A percentile compares a stretch with the other conserved stretches of the same genome.
Evolutionary conservation across 2,329 filamentous ascomycete genomes (phyloP).

Genomic region (Hypoxylon sp.): DNA sequence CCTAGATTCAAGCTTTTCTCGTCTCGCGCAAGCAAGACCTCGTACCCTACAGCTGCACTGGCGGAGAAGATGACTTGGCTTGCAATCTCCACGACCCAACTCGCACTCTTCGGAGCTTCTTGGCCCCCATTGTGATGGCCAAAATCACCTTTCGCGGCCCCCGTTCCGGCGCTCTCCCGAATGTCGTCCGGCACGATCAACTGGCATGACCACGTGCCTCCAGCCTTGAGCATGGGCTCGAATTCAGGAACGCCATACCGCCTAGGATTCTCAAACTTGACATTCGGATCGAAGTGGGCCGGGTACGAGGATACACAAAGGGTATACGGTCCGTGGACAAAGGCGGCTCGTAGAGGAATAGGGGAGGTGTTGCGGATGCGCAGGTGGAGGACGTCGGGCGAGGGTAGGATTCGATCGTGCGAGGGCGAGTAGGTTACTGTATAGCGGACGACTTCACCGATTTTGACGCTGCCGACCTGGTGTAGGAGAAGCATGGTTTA

Average conservation of each 20-base stretch:
- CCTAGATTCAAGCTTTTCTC: constrained; percentile 81
- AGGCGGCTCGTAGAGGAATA: constrained; percentile 91
- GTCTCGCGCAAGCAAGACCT: constrained; percentile 87
- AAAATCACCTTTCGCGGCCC: constrained; percentile 61
- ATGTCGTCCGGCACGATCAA: constrained; percentile 85
- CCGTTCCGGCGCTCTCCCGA: constrained; percentile 69
- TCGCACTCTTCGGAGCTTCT: constrained; percentile 66
- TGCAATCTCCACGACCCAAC: constrained; percentile 89
- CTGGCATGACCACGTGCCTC: constrained; percentile 84
- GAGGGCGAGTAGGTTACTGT: constrained; percentile 93
- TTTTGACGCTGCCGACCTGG: constrained; percentile 90
- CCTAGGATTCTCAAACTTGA: constrained; percentile 76
- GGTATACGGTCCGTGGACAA: constrained; percentile 95
- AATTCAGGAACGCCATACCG: constrained; percentile 87
- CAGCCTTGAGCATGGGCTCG: constrained; percentile 96
- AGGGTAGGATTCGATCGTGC: constrained; percentile 88
- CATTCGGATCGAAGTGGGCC: constrained; percentile 83
- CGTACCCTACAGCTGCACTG: constrained; percentile 88
- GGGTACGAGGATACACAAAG: constrained; percentile 90
- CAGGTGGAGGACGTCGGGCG: constrained; percentile 82
- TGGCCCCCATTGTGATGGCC: constrained; percentile 62
- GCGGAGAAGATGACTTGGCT: constrained; percentile 95
- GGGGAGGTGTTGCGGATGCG: constrained; percentile 93
- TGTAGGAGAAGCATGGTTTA: constrained; percentile 86
- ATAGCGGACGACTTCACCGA: constrained; percentile 93